Conservation (phyloP, 805 yeast species). For the Candida endomychidarum region DNA sequence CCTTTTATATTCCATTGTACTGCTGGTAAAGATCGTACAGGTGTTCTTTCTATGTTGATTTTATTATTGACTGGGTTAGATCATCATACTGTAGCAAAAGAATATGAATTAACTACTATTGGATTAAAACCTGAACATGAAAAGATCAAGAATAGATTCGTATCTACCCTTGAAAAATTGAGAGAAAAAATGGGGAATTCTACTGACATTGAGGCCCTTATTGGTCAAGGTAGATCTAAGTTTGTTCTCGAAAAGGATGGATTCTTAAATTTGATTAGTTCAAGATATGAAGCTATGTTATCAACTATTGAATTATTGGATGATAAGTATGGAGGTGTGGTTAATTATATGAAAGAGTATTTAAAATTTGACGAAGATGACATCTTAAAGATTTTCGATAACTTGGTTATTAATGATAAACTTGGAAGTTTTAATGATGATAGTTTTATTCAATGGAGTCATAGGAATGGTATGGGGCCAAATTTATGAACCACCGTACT, state of each 20-base stretch:
- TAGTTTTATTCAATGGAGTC: constrained; percentile 13
- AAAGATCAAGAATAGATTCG: constrained; percentile 34
- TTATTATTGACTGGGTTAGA: constrained; percentile 66
- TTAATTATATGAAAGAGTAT: constrained; percentile 42
- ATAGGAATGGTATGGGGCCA: constrained; percentile 11
- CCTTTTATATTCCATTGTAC: constrained; percentile 71
- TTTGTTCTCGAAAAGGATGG: constrained; percentile 52
- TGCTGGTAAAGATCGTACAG: constrained; percentile 88
- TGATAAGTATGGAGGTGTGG: constrained; percentile 53
- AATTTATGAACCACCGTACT: constrained; percentile 35
- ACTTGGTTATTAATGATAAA: constrained; percentile 24
- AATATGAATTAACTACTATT: constrained; percentile 70
- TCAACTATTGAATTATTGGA: constrained; percentile 56
- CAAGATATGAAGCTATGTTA: constrained; percentile 70
- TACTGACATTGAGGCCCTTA: constrained; percentile 21
- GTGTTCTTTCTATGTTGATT: constrained; percentile 67
- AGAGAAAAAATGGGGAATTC: constrained; percentile 25
- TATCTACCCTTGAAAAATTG: constrained; percentile 30
- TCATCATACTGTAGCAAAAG: constrained; percentile 62
- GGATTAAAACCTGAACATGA: constrained; percentile 58
- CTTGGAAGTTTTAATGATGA: constrained; percentile 9
- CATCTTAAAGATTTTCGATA: constrained; percentile 21
- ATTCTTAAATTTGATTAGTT: constrained; percentile 57
- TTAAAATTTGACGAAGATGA: constrained; percentile 52
- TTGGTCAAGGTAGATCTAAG: constrained; percentile 37